Percentiles rank a stretch among this genome's conserved stretches.
phyloP scores from a whole-genome alignment of 2,329 filamentous ascomycete species.

The Monosporascus sp. region DNA sequence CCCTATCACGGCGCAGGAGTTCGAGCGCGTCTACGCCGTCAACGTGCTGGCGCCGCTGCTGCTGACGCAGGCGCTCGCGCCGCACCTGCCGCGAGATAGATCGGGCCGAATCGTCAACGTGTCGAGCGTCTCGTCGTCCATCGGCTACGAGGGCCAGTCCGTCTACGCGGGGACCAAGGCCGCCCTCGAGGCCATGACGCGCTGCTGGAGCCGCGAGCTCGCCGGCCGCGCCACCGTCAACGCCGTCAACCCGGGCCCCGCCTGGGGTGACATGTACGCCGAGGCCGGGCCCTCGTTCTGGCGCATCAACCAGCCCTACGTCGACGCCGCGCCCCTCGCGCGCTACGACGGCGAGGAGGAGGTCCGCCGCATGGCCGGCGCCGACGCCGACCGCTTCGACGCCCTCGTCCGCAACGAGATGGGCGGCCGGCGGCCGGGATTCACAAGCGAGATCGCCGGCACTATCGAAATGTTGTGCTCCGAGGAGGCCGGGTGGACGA shows the following conservation, averaged over 20 bases:
- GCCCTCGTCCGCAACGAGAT: slow-evolving; percentile 54
- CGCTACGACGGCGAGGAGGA: neutral
- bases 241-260: slow-evolving; percentile 52
- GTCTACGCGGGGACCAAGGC: slow-evolving; percentile 55
- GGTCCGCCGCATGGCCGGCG: neutral
- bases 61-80: slow-evolving; percentile 66
- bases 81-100: slow-evolving; percentile 64
- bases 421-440: slow-evolving; percentile 55
- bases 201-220: slow-evolving; percentile 54
- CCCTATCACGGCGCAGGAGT: slow-evolving; percentile 59
- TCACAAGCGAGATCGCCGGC: slow-evolving; percentile 66
- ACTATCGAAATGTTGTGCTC: slow-evolving; percentile 72
- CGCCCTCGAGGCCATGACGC: slow-evolving; percentile 53
- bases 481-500: slow-evolving; percentile 69
- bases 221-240: slow-evolving; percentile 49
- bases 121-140: slow-evolving; percentile 48
- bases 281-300: slow-evolving; percentile 37
- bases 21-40: slow-evolving; percentile 66
- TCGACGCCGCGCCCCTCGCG: slow-evolving; percentile 50
- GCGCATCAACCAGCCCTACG: slow-evolving; percentile 27
- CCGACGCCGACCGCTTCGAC: slow-evolving; percentile 45
- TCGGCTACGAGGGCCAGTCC: slow-evolving; percentile 48
- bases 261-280: slow-evolving; percentile 48
- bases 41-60: slow-evolving; percentile 80
- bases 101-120: slow-evolving; percentile 52